Base-by-base conservation (phyloP, 148 eudicot genomes). In the Fagopyrum esculentum region DNA sequence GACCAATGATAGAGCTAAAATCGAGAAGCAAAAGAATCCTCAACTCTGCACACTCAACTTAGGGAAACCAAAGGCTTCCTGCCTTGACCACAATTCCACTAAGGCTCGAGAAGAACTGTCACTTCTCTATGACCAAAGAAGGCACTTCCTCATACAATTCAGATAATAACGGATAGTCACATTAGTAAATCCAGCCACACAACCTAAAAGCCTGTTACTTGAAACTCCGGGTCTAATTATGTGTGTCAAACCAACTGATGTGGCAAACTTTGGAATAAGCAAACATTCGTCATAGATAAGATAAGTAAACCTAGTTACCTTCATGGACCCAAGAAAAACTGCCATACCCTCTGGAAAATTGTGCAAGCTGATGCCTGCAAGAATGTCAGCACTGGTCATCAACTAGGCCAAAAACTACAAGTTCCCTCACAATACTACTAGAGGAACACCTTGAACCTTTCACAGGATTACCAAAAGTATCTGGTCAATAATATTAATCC, bases 321-420 rank as follows among this genome's bases (percentile, higher is more conserved):
- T 94, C 54, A 92, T 85, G 71, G 99, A 95, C 77, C 99, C 99
- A 72, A 95, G 94, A 83, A 90, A 95, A 54, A 95, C 96, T 16
- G 99, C 99, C 97, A 95, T 95, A 81, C 99, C 99, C 79, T 95
- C 99, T 17, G 99, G 99, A 81, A 95, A 95, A 83, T 95, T 95
- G 87, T 95, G 99, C 86, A 95, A 88, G 85, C 99, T 92, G 81
- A 95, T 95, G 73, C 99, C 99, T 95, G 85, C 70, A 71, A 71
- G 54, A 46, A 71, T 26, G 12, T 8, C 4, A 15, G 55, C n/a
- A 89, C 54, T 71, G 46, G 54, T 46, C 10, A 54, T 49, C 55
- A 46, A 17, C 3, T 22, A 66, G 17, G 40, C 45, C 30, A 45
- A 16, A 17, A 66, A 71, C 50, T 71, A 19, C 30, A 19, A 10